phyloP scores from a whole-genome alignment of 495 filamentous ascomycete genomes.

The Oleoguttula mirabilis region DNA sequence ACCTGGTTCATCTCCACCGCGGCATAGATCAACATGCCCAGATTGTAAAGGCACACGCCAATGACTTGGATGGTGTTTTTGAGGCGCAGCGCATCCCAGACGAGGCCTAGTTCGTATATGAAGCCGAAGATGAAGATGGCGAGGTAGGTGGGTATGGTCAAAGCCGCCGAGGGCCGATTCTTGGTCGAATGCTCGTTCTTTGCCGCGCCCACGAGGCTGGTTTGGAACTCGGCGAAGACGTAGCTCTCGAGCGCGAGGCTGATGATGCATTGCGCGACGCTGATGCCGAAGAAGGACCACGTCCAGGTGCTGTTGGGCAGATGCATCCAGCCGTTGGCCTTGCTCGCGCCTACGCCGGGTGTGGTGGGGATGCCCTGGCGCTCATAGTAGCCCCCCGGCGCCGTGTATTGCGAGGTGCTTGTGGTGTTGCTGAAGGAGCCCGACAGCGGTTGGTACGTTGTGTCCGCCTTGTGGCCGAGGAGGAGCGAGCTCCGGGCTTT shows the following conservation, averaged over 20 bases:
- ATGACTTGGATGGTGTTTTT: slow-evolving; percentile 99
- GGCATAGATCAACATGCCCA: slow-evolving; percentile 82
- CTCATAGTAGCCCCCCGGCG: slow-evolving; percentile 16
- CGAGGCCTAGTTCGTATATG: slow-evolving; percentile 75
- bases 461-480: slow-evolving; percentile 3
- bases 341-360: not conserved
- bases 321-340: slow-evolving; percentile 41
- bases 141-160: slow-evolving; percentile 78
- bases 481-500: slow-evolving; percentile 12
- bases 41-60: slow-evolving; percentile 81
- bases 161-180: slow-evolving; percentile 34
- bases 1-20: slow-evolving; percentile 88
- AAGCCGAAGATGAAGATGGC: slow-evolving; percentile 96
- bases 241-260: slow-evolving; percentile 77
- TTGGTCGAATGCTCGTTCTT: not conserved
- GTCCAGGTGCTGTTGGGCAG: slow-evolving; percentile 74
- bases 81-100: slow-evolving; percentile 82
- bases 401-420: slow-evolving; percentile 2
- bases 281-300: slow-evolving; percentile 66
- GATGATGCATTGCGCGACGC: slow-evolving; percentile 63
- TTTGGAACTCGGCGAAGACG: slow-evolving; percentile 59
- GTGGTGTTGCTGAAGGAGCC: slow-evolving; percentile 4
- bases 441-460: slow-evolving; percentile 13
- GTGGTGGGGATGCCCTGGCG: slow-evolving; percentile 11
- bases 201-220: slow-evolving; percentile 32